phyloP scores from a whole-genome alignment of 2,329 filamentous ascomycete genomes.

The Scedosporium aurantiacum region DNA sequence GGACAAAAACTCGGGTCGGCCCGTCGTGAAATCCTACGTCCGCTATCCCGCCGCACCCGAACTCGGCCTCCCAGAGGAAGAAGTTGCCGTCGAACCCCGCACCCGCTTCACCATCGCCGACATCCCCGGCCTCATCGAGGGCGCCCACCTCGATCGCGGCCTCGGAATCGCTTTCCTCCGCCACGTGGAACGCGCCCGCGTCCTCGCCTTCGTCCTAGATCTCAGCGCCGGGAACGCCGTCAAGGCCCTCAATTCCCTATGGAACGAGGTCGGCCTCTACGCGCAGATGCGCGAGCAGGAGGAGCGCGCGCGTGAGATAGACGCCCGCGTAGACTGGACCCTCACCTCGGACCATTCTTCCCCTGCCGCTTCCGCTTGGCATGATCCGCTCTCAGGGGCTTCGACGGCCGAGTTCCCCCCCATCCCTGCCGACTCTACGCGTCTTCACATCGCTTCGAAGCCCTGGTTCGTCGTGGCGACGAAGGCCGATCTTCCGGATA shows the following conservation, averaged over 20 bases:
- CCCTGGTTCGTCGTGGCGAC: conserved; percentile 95
- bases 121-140: conserved; percentile 87
- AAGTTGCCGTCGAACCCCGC: conserved; percentile 42
- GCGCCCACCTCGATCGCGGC: conserved; percentile 83
- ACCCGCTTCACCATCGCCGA: conserved; percentile 89
- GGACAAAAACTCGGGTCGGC: conserved; percentile 73
- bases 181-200: conserved; percentile 86
- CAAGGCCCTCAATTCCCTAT: conserved; percentile 65
- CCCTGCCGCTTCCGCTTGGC: not conserved
- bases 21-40: conserved; percentile 31
- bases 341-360: conserved; percentile 33
- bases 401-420: conserved; percentile 8
- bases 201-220: conserved; percentile 90
- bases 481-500: conserved; percentile 74
- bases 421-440: conserved; percentile 20
- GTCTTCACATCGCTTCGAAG: conserved; percentile 77
- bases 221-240: conserved; percentile 71
- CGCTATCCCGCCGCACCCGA: conserved; percentile 16
- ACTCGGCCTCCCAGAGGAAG: conserved; percentile 28
- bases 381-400: not conserved
- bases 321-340: conserved; percentile 45
- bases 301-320: conserved; percentile 53
- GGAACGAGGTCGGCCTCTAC: conserved; percentile 85
- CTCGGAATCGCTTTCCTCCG: conserved; percentile 85
- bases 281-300: conserved; percentile 66